A percentile compares a stretch with the other conserved stretches of the same genome.
phyloP scores from a whole-genome alignment of 371 early-diverging fungal genomes.

The Rhizopus microsporus region DNA sequence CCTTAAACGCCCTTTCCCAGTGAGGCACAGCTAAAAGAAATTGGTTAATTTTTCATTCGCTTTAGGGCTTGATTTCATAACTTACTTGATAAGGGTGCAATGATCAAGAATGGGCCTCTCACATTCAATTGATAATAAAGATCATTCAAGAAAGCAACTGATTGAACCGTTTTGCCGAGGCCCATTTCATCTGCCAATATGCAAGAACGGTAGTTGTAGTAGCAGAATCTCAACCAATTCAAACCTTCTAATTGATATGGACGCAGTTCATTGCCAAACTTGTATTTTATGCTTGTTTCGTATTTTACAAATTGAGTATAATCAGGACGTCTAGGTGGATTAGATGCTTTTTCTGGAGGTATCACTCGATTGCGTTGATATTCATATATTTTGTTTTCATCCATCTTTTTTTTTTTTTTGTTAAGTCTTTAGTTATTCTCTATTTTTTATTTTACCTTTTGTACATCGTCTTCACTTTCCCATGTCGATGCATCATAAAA shows the following conservation, averaged over 20 bases:
- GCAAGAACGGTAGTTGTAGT: slow-evolving; percentile 61
- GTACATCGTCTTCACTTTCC: slow-evolving; percentile 77
- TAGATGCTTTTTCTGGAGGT: slow-evolving; percentile 45
- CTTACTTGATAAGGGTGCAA: slow-evolving; percentile 75
- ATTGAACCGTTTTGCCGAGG: slow-evolving; percentile 85
- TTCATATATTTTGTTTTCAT: slow-evolving; percentile 58
- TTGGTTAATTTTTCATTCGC: not conserved
- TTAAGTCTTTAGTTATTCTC: not conserved
- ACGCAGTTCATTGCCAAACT: slow-evolving; percentile 64
- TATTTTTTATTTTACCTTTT: slow-evolving; percentile 46
- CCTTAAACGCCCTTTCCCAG: slow-evolving; percentile 76
- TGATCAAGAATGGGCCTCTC: slow-evolving; percentile 72
- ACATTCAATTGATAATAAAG: slow-evolving; percentile 63
- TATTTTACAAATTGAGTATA: slow-evolving; percentile 62
- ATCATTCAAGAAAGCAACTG: slow-evolving; percentile 71
- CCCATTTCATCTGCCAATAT: slow-evolving; percentile 92
- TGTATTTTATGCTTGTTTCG: slow-evolving; percentile 65
- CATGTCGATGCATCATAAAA: slow-evolving; percentile 91
- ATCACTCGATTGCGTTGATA: slow-evolving; percentile 40
- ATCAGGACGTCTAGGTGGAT: slow-evolving; percentile 55
- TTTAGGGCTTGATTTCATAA: not conserved
- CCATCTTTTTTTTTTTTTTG: slow-evolving; percentile 46
- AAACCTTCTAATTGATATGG: slow-evolving; percentile 75
- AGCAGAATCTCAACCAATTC: slow-evolving; percentile 77
- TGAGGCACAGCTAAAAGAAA: slow-evolving; percentile 59